Conservation (phyloP, 2,329 filamentous ascomycete genomes). For the Verticillium alfalfae region DNA sequence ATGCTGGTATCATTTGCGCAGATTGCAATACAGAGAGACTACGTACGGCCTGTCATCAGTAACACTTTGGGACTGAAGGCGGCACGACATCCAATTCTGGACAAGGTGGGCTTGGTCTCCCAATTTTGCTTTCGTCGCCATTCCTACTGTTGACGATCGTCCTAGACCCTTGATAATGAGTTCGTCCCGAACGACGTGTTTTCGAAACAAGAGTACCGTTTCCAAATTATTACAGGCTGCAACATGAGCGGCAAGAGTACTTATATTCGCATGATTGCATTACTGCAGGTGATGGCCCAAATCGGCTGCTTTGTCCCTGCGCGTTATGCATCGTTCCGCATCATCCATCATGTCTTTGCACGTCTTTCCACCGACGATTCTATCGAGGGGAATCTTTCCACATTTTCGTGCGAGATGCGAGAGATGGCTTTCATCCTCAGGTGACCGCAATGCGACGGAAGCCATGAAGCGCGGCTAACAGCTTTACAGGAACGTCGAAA, state of each 20-base stretch:
- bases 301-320: slow-evolving; percentile 89
- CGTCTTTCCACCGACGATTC: slow-evolving; percentile 82
- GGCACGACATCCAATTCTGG: slow-evolving; percentile 73
- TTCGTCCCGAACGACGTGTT: slow-evolving; percentile 91
- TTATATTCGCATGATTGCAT: slow-evolving; percentile 79
- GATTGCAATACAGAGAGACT: slow-evolving; percentile 55
- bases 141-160: background rate
- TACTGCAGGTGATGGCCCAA: slow-evolving; percentile 90
- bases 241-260: slow-evolving; percentile 99
- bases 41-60: slow-evolving; percentile 62
- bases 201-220: slow-evolving; percentile 70
- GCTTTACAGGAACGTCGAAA: slow-evolving; percentile 62
- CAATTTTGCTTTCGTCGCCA: background rate
- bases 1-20: slow-evolving; percentile 78
- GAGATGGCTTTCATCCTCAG: slow-evolving; percentile 90
- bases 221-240: slow-evolving; percentile 90
- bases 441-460: slow-evolving; percentile 16
- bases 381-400: slow-evolving; percentile 86
- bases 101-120: slow-evolving; percentile 43
- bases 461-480: background rate
- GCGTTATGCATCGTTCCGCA: slow-evolving; percentile 72
- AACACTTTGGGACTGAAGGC: slow-evolving; percentile 66
- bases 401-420: slow-evolving; percentile 91
- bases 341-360: slow-evolving; percentile 80
- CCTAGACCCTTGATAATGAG: slow-evolving; percentile 29